These are phyloP conservation scores for Oenanthe javanica DNA, from an alignment of 140 eudicot species.

Conservation along the genomic window DNA sequence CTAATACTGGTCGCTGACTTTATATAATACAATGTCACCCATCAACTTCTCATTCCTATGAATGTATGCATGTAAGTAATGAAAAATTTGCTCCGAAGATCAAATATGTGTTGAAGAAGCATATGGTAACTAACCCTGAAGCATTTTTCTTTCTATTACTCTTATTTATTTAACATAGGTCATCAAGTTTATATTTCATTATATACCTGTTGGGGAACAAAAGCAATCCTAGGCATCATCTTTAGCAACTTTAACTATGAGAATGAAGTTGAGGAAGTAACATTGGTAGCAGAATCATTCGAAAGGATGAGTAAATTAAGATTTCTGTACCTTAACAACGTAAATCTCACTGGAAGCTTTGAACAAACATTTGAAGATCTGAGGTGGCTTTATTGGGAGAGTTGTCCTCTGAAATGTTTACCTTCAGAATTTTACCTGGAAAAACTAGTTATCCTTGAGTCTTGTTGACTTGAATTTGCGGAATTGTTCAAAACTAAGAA, in stretches of 20 bases:
- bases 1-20: too few relatives aligned
- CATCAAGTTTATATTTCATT: background rate
- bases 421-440: background rate
- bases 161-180: background rate
- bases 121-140: background rate
- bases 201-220: background rate
- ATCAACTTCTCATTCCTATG: background rate
- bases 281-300: background rate
- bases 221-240: background rate
- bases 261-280: background rate
- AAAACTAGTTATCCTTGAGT: constrained; percentile 15
- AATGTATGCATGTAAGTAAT: too few relatives aligned
- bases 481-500: background rate
- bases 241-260: background rate
- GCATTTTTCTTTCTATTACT: background rate
- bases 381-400: background rate
- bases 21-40: too few relatives aligned
- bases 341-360: background rate
- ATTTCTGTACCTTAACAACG: background rate
- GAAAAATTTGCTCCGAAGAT: background rate
- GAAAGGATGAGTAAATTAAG: background rate
- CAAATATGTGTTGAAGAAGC: background rate
- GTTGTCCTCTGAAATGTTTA: background rate
- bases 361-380: background rate
- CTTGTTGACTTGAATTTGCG: background rate